phyloP scores from a whole-genome alignment of 2,329 filamentous ascomycete genomes.

The Colletotrichum gloeosporioides region DNA sequence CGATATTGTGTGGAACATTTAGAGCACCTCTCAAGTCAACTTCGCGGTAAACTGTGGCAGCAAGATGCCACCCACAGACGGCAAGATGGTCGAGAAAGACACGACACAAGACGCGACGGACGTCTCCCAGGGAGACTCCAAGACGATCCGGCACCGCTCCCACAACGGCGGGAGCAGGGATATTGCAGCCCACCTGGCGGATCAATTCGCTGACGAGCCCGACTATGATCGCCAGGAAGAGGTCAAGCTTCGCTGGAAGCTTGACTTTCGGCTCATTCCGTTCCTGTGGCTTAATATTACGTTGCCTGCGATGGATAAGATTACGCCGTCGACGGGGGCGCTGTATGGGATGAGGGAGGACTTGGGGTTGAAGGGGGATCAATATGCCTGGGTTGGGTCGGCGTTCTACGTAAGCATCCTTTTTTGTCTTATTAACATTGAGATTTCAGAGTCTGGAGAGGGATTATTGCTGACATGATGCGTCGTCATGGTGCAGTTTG shows the following conservation, averaged over 20 bases:
- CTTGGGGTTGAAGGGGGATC: constrained; percentile 26
- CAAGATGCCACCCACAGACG: not conserved
- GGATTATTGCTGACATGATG: not conserved
- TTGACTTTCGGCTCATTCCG: not conserved
- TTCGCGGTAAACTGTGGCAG: not conserved
- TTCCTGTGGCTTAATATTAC: constrained; percentile 24
- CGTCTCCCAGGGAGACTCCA: not conserved
- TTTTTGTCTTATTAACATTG: accelerated
- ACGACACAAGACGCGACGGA: not conserved
- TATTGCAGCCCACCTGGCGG: not conserved
- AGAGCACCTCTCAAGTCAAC: not conserved
- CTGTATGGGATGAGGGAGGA: constrained; percentile 31
- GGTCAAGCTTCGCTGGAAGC: not conserved
- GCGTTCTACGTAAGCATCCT: not conserved
- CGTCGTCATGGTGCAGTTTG: not conserved
- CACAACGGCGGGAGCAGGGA: not conserved
- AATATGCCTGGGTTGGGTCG: constrained; percentile 25
- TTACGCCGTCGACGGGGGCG: constrained; percentile 32
- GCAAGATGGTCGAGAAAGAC: not conserved
- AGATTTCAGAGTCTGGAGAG: not conserved
- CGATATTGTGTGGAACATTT: not conserved
- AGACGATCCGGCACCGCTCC: not conserved
- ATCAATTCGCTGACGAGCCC: not conserved
- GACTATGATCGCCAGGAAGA: not conserved
- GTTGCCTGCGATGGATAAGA: constrained; percentile 34